These are phyloP conservation scores for Nothophytophthora sp. DNA, from an alignment of 352 stramenopile genomes.

Conservation along the genomic window DNA sequence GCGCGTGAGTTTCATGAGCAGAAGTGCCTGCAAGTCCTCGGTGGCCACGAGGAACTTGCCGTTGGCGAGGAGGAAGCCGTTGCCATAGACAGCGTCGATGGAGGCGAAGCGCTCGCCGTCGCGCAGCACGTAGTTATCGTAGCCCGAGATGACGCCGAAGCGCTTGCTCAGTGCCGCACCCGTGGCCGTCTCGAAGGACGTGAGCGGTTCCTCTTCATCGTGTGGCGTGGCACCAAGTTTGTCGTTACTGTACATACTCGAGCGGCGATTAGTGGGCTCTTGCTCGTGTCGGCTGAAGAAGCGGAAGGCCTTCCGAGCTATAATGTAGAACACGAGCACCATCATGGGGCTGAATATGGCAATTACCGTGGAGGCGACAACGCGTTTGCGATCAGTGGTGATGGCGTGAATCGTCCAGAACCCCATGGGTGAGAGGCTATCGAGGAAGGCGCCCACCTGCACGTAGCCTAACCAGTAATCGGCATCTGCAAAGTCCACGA, in stretches of 20 bases:
- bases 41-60: slow-evolving; percentile 35
- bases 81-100: slow-evolving; percentile 37
- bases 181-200: slow-evolving; percentile 23
- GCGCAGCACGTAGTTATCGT: slow-evolving; percentile 36
- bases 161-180: slow-evolving; percentile 17
- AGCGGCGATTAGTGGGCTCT: not conserved
- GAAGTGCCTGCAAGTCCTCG: slow-evolving; percentile 26
- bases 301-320: slow-evolving; percentile 23
- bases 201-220: slow-evolving; percentile 7
- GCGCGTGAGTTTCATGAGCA: slow-evolving; percentile 33
- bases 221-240: not conserved
- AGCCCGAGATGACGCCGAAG: slow-evolving; percentile 36
- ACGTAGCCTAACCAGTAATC: slow-evolving; percentile 16
- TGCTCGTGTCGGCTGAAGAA: slow-evolving; percentile 1
- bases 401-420: slow-evolving; percentile 20
- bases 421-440: slow-evolving; percentile 15
- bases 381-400: slow-evolving; percentile 2
- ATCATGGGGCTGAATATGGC: slow-evolving; percentile 20
- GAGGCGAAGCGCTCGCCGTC: slow-evolving; percentile 34
- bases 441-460: slow-evolving; percentile 10
- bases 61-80: slow-evolving; percentile 35
- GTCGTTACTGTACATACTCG: not conserved
- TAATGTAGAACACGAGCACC: slow-evolving; percentile 20
- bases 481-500: slow-evolving; percentile 16
- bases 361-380: slow-evolving; percentile 15